phyloP scores from a whole-genome alignment of 2,329 filamentous ascomycete species.

The Colletotrichum cuscutae region DNA sequence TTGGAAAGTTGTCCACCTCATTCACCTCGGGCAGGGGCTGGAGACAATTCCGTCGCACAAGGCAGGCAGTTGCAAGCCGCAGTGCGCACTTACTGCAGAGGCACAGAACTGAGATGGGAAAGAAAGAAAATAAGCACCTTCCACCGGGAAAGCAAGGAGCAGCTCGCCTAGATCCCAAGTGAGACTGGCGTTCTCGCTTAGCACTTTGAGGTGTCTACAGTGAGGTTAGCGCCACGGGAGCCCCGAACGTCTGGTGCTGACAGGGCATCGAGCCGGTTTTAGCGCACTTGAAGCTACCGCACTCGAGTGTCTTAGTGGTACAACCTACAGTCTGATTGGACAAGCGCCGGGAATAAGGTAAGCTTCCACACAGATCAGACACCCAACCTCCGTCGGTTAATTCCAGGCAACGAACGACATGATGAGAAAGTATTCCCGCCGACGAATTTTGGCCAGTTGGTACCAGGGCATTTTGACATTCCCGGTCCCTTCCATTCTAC shows the following conservation, averaged over 20 bases:
- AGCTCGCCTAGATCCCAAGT: not conserved
- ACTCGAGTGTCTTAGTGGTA: not conserved
- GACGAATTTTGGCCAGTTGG: too few species aligned
- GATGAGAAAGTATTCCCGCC: not conserved
- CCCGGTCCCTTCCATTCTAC: not conserved
- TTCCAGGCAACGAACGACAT: not conserved
- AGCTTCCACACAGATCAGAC: not conserved
- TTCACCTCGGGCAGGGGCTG: not conserved
- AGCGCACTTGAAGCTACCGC: not conserved
- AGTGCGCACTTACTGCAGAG: too few species aligned
- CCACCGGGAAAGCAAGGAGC: not conserved
- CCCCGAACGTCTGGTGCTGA: not conserved
- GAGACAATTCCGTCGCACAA: not conserved
- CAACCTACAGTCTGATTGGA: not conserved
- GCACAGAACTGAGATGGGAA: too few species aligned
- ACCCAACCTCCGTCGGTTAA: not conserved
- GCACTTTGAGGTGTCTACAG: not conserved
- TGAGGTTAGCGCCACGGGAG: slow-evolving; percentile 9
- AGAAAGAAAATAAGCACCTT: not conserved
- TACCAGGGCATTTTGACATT: not conserved
- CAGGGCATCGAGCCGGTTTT: not conserved
- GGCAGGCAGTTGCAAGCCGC: too few species aligned
- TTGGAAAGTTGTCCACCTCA: not conserved
- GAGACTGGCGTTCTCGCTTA: not conserved
- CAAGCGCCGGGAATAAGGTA: not conserved